Conservation (phyloP, 2,329 filamentous ascomycete species). For the Penicillium sp. region DNA sequence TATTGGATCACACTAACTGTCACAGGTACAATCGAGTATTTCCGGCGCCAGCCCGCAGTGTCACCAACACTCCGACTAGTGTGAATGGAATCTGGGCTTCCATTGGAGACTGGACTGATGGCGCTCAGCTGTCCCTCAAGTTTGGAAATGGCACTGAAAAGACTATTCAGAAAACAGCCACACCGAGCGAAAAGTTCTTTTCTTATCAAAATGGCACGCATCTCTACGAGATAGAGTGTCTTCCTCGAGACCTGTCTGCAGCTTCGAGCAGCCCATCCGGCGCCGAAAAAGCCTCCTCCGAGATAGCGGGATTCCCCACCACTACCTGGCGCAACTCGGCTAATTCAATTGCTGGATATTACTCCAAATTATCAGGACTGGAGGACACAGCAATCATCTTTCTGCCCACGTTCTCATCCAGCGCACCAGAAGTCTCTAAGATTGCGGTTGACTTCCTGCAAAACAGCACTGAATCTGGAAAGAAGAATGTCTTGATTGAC, state of each 20-base stretch:
- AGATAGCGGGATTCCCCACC: conserved; percentile 17
- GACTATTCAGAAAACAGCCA: conserved; percentile 18
- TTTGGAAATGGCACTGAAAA: conserved; percentile 24
- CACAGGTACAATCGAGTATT: conserved; percentile 27
- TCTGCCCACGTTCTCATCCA: conserved; percentile 29
- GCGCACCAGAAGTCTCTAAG: conserved; percentile 19
- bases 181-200: conserved; percentile 23
- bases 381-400: conserved; percentile 50
- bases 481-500: conserved; percentile 65
- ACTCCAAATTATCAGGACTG: conserved; percentile 42
- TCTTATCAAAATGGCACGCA: conserved; percentile 22
- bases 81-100: conserved; percentile 23
- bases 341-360: conserved; percentile 48
- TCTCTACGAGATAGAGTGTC: conserved; percentile 21
- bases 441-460: conserved; percentile 26
- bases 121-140: conserved; percentile 16
- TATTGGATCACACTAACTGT: conserved; percentile 5
- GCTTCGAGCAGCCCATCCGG: conserved; percentile 10
- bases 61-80: conserved; percentile 19
- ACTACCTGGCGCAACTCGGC: conserved; percentile 20
- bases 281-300: conserved; percentile 24
- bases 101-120: conserved; percentile 23
- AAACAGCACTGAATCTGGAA: conserved; percentile 41
- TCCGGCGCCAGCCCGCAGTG: conserved; percentile 21
- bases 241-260: conserved; percentile 19